Conservation (phyloP, 129 eudicot species). For the Lactuca sativa region DNA sequence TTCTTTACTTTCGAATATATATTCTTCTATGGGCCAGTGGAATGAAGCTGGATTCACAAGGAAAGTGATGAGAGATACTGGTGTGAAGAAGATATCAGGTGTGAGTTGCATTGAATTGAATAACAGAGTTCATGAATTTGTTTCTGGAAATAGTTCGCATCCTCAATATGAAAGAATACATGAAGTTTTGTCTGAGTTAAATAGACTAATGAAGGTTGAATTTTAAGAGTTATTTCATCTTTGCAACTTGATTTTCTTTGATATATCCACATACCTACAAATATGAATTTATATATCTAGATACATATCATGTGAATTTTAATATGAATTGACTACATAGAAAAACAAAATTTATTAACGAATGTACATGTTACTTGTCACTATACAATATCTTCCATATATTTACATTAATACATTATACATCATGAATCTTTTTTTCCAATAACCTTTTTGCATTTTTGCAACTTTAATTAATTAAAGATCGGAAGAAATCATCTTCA, state of each 20-base stretch:
- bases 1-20: constrained; percentile 40
- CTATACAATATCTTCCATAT: constrained; percentile 19
- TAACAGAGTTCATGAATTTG: constrained; percentile 42
- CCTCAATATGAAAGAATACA: constrained; percentile 34
- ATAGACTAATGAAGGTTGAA: constrained; percentile 23
- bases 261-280: no score
- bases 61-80: constrained; percentile 41
- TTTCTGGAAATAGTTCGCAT: constrained; percentile 36
- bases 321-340: neutral
- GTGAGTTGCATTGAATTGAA: constrained; percentile 42
- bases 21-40: constrained; percentile 42
- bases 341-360: constrained; percentile 13
- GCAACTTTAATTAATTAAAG: constrained; percentile 25
- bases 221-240: no score
- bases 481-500: constrained; percentile 36
- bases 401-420: constrained; percentile 19
- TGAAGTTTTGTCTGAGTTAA: constrained; percentile 30
- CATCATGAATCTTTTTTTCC: constrained; percentile 4
- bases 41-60: constrained; percentile 36
- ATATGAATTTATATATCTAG: neutral
- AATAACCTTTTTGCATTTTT: neutral
- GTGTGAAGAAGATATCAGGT: constrained; percentile 43
- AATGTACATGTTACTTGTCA: constrained; percentile 8
- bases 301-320: constrained; percentile 7
- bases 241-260: no score